A percentile compares a stretch with the other conserved stretches of the same genome.
These are phyloP conservation scores for Camelina hispida DNA, from an alignment of 345 rosid species.

Conservation along the genomic window DNA sequence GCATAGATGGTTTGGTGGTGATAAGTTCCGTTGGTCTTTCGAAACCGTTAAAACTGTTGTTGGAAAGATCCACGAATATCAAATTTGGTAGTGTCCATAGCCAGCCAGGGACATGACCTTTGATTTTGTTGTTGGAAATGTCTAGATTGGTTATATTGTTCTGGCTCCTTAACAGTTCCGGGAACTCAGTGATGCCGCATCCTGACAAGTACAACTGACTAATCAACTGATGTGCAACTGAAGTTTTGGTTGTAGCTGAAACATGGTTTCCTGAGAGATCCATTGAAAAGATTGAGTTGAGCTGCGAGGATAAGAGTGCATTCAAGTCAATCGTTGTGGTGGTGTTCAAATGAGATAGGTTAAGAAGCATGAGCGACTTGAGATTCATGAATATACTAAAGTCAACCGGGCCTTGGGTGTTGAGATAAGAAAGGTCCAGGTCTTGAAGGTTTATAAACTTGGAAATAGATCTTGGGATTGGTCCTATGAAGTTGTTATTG, in stretches of 20 bases:
- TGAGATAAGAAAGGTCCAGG: constrained; percentile 13
- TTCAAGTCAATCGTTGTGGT: constrained; percentile 14
- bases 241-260: not conserved
- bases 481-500: constrained; percentile 38
- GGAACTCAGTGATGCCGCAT: constrained; percentile 33
- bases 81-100: constrained; percentile 13
- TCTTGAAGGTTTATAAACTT: constrained; percentile 5
- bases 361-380: not conserved
- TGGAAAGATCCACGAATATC: not conserved
- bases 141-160: not conserved
- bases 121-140: constrained; percentile 32
- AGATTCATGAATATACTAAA: constrained; percentile 33
- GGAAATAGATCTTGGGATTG: constrained; percentile 23
- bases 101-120: constrained; percentile 25
- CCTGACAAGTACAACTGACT: not conserved
- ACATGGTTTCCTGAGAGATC: constrained; percentile 26
- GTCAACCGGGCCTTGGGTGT: constrained; percentile 11
- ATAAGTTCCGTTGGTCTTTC: not conserved
- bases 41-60: not conserved
- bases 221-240: not conserved
- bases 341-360: constrained; percentile 20
- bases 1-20: constrained; percentile 13
- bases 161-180: not conserved
- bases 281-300: not conserved
- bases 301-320: not conserved